Base-by-base conservation (phyloP, 2,329 filamentous ascomycete genomes). In the Venturia asperata region DNA sequence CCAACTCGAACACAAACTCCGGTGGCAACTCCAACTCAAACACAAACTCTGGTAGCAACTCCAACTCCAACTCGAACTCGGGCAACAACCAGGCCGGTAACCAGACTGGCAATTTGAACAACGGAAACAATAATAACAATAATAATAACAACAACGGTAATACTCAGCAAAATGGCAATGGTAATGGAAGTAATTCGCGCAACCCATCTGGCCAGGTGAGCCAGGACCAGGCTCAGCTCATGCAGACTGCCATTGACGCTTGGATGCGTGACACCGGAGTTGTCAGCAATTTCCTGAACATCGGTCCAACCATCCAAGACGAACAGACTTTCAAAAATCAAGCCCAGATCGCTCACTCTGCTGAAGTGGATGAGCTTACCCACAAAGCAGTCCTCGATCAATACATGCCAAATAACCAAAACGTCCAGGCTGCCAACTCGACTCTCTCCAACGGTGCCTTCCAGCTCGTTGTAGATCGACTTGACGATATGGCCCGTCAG, bases 241-340 rank as follows among this genome's bases (percentile, higher is more conserved):
- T 64, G 34, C 30, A 61, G 6, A 64, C 30, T 52, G 63, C 63
- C 21, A 60, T 64, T 19, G 49, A 64, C n/a, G 63, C 34, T 15
- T 64, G 63, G 63, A 56, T 58, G 63, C 63, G 63, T n/a, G 63
- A 64, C 52, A 64, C 63, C 10, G 63, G 63, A 34, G 42, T 64
- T 21, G 63, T 64, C 6, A 41, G 43, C 49, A 64, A 64, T 49
- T 64, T 64, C 49, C 37, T 64, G 39, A 64, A 64, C 49, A 64
- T 42, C 11, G 63, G 63, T 9, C 41, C 45, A 21, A 47, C 21
- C 10, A 41, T 58, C 30, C 37, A 45, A 10, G 63, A 64, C 52
- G 63, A 64, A 19, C 30, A 41, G 42, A 58, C 63, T 17, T 64
- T 64, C 34, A 56, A 60, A 11, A 64, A 61, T 19, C 63, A 64